phyloP scores from a whole-genome alignment of 192 early-diverging fungal genomes.

The Dispira parvispora region DNA sequence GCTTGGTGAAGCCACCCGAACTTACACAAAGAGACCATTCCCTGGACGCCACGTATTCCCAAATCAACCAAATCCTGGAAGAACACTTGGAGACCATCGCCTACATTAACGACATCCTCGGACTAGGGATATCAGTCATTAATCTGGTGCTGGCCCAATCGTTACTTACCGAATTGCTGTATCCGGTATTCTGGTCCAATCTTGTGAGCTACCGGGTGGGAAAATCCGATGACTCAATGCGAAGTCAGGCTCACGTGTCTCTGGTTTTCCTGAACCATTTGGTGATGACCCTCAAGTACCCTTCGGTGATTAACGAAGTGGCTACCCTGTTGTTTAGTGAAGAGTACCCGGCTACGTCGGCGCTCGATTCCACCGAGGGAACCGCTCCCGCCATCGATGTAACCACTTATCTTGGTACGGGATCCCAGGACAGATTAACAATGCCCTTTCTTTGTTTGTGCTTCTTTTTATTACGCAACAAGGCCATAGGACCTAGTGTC shows the following conservation, averaged over 20 bases:
- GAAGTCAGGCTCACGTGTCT: constrained; percentile 22
- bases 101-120: constrained; percentile 43
- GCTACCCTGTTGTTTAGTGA: constrained; percentile 19
- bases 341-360: no score
- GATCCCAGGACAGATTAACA: constrained; percentile 22
- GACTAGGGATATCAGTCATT: constrained; percentile 33
- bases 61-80: constrained; percentile 37
- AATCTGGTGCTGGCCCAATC: constrained; percentile 24
- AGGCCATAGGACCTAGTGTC: constrained; percentile 24
- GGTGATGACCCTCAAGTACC: constrained; percentile 24
- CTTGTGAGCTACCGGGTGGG: constrained; percentile 19
- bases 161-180: constrained; percentile 18
- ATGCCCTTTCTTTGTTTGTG: constrained; percentile 23
- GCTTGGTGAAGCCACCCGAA: neutral
- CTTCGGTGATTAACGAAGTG: constrained; percentile 21
- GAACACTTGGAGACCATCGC: constrained; percentile 44
- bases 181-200: constrained; percentile 18
- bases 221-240: constrained; percentile 15
- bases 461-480: constrained; percentile 22
- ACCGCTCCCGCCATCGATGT: no score
- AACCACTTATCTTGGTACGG: constrained; percentile 20
- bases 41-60: neutral
- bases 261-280: constrained; percentile 25
- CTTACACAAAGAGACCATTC: no score
- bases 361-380: no score